Conservation (phyloP, 352 stramenopile genomes). For the Pythium aphanidermatum region DNA sequence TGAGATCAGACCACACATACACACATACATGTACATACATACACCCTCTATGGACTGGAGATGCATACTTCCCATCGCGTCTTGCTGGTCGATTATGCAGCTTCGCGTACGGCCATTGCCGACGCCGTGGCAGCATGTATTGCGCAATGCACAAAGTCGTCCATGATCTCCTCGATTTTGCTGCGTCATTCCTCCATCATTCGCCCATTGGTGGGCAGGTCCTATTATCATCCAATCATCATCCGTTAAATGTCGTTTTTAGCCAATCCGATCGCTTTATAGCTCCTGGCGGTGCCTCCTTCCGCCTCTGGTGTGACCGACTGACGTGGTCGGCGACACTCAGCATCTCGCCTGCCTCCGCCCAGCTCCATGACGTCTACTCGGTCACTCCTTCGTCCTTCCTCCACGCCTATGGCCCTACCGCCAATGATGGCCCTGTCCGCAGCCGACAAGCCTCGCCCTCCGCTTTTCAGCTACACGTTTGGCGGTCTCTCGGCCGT, state of each 20-base stretch:
- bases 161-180: neutral
- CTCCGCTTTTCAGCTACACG: slow-evolving; percentile 57
- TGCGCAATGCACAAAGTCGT: slow-evolving; percentile 15
- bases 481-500: slow-evolving; percentile 79
- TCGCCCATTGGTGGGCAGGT: slow-evolving; percentile 5
- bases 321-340: slow-evolving; percentile 1
- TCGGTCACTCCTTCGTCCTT: neutral
- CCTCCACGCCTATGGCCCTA: slow-evolving; percentile 1
- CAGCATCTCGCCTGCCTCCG: neutral
- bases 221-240: slow-evolving; percentile 6
- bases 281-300: neutral
- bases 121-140: neutral
- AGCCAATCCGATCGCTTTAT: slow-evolving; percentile 5
- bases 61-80: no score
- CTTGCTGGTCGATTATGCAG: no score
- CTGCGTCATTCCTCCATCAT: slow-evolving; percentile 10
- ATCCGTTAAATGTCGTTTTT: neutral
- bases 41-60: no score
- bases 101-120: neutral
- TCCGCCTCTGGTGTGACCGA: neutral
- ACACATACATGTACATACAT: no score
- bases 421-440: slow-evolving; percentile 7
- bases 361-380: no score
- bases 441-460: slow-evolving; percentile 5
- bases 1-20: no score